Base-by-base conservation (phyloP, 352 stramenopile species). In the Saprolegnia diclina region DNA sequence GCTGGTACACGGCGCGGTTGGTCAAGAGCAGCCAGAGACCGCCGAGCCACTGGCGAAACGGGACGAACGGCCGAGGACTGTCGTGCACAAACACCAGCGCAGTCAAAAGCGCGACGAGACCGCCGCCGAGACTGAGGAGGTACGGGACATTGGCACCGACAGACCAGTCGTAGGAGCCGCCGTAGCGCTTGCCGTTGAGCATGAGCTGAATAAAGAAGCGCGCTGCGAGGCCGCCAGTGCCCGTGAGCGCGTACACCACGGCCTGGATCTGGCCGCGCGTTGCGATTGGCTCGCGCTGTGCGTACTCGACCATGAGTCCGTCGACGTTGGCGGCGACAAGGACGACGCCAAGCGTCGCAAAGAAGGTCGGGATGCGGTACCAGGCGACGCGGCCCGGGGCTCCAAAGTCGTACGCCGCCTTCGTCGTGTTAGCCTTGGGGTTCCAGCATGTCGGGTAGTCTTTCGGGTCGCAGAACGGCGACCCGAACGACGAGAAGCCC, bases 1-100 rank as follows among this genome's bases (percentile, higher is more conserved):
- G 73, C 74, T 89, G 79, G 37, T 79, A 88, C 32, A 90, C 75
- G 22, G 80, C 82, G 44, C 81, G 78, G 29, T 84, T 79, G 54
- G 88, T 77, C 9, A 90, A 65, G 4, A 88, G 48, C 0, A 73
- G 55, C 81, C 82, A 90, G 63, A 89, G 81, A 4, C 48, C 48
- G 26, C 55, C 14, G 35, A 85, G 79, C 66, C 87, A 89, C 3
- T n/a, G 14, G 24, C 42, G 29, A 40, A 85, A 81, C 5, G 63
- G 63, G 4, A 61, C 63, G 24, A 52, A 22, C 7, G 48, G 50
- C 6, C 5, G 26, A 5, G 78, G 72, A 14, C 76, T 73, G 4
- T 75, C 32, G 21, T 74, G 65, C 29, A 87, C 72, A 52, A 85
- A 76, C 56, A 67, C 79, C 71, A 75, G 79, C 50, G 77, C 79